Base-by-base conservation (phyloP, 176 grass and related monocot genomes). In the Neostapfia colusana region DNA sequence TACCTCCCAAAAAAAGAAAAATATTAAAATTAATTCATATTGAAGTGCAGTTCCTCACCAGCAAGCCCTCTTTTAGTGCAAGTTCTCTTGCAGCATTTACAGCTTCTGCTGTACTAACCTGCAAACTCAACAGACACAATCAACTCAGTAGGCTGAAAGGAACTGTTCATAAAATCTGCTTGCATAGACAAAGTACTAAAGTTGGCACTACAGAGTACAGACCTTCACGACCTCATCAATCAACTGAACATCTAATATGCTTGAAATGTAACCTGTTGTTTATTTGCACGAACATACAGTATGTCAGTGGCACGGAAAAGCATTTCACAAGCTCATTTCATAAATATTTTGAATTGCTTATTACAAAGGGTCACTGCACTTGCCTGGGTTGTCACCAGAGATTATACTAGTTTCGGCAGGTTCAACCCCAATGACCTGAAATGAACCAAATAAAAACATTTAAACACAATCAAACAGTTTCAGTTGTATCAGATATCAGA, bases 201-300 rank as follows among this genome's bases (percentile, higher is more conserved):
- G 37, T 70, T 74, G 66, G 26, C 72, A 71, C 8, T 87, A 0
- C 80, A 44, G 58, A 71, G 7, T 87, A 0, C 80, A 50, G 51
- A 98, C 95, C 95, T 98, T 98, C 67, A 98, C 86, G 75, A 95
- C 95, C 73, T 98, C 95, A 86, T 98, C 95, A 61, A 98, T 92
- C 60, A 98, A 76, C 73, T 82, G 75, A 41, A 98, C 89, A 83
- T 98, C 89, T 84, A 98, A 72, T 77, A 98, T 86, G 75, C 95
- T 92, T 78, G 95, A 91, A 77, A 94, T 76, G 53, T 92, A 92
- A 82, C 86, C 95, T 98, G 90, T 73, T 51, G 37, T 76, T 61
- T 74, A 71, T 68, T 46, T 28, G 70, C 42, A 79, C 24, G 5
- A 83, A 44, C 44, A 65, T 65, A 72, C 63, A 53, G 7, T 34